Evolutionary conservation across 106 monocot genomes (phyloP), one percentile per base, ranked within the genome.

Genomic region (Alisma plantagoaquatica): DNA sequence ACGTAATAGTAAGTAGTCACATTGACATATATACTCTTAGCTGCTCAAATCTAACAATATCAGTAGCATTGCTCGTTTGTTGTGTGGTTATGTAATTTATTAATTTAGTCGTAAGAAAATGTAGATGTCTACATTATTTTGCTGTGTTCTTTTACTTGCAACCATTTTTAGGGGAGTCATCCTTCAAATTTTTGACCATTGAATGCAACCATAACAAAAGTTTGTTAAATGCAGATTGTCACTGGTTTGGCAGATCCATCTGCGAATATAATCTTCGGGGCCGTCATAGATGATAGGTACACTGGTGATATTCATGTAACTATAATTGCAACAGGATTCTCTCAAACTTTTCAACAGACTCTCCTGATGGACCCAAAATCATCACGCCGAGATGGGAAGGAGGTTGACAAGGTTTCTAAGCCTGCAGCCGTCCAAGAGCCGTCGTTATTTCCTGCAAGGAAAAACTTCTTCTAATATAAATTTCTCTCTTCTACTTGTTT

Each of bases 241-340:
- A 66, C 66, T 41, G 55, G 43, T 21, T 55, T 70, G 70, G 70
- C 70, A 14, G 70, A 70, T 24, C 70, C 70, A 20, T 70, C 61
- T 5, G 70, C 70, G 33, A 70, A 70, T 45, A 55, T 70, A 28
- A 70, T 70, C 23, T 70, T 70, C 29, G 70, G 70, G 35, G 70
- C 70, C 14, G 70, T 70, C 45, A 62, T 70, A 29, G 70, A 70
- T 27, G 70, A 70, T 9, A 59, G 62, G 17, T 70, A 70, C 31
- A 70, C 54, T 0, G 70, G 70, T 0, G 70, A 70, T 28, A 61
- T 70, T 29, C 54, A 70, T 16, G 70, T 70, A 11, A 70, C 70
- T 11, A 70, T 70, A 45, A 70, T 70, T 10, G 70, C 70, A 15
- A 70, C 70, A 17, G 70, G 70, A 3, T 70, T 70, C 17, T 45